Percentiles rank a stretch among this genome's conserved stretches.
Conservation (phyloP, 805 yeast genomes). For the Wickerhamiella slavikovae region DNA sequence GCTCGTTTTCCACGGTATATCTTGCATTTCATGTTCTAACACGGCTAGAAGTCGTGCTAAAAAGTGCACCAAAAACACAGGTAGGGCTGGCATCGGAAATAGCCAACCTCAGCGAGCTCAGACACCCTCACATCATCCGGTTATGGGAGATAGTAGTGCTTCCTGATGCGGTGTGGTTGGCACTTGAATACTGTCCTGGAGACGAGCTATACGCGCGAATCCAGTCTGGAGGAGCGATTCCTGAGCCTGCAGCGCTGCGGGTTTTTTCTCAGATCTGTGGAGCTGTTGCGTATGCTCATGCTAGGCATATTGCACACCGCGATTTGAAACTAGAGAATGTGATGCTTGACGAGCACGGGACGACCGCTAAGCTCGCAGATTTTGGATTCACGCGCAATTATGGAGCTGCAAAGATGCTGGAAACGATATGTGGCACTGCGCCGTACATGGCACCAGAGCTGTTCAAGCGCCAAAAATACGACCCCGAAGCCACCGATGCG, state of each 20-base stretch:
- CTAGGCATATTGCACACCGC: conserved; percentile 54
- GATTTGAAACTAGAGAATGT: conserved; percentile 64
- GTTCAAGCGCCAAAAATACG: conserved; percentile 42
- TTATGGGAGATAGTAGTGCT: conserved; percentile 73
- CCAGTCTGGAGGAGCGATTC: conserved; percentile 14
- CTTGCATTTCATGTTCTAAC: conserved; percentile 63
- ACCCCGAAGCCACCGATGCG: conserved; percentile 60
- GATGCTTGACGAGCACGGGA: conserved; percentile 55
- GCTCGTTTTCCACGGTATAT: conserved; percentile 75
- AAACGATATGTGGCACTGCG: conserved; percentile 83
- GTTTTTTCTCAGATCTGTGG: conserved; percentile 33
- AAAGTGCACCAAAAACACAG: conserved; percentile 55
- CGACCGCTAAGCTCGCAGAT: conserved; percentile 72
- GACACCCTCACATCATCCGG: conserved; percentile 65
- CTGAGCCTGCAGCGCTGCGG: conserved; percentile 5
- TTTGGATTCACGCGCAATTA: conserved; percentile 86
- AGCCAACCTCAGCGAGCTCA: conserved; percentile 66
- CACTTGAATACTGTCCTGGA: conserved; percentile 62
- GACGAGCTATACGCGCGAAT: conserved; percentile 21
- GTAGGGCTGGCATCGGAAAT: conserved; percentile 81
- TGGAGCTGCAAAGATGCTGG: conserved; percentile 33
- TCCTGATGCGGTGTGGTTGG: conserved; percentile 68
- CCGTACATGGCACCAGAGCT: conserved; percentile 96
- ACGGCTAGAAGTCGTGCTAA: conserved; percentile 57
- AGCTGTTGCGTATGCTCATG: conserved; percentile 55